These are phyloP conservation scores for Gamarada debralockiae DNA, from an alignment of 495 filamentous ascomycete genomes.

Conservation along the genomic window DNA sequence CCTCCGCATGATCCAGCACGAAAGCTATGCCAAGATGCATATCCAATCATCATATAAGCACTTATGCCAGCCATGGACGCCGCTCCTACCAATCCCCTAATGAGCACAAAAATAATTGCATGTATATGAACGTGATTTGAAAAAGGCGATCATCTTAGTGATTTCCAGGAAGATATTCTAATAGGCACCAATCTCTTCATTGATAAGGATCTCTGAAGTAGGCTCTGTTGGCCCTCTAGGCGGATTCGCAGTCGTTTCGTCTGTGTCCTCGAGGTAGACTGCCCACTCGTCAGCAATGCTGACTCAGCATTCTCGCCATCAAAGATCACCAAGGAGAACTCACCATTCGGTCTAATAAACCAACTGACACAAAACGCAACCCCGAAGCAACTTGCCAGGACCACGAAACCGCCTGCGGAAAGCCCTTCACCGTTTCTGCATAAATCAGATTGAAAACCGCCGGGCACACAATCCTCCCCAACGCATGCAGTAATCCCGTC, in stretches of 20 bases:
- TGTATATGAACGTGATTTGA: too few species aligned
- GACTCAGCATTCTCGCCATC: not conserved
- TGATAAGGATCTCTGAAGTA: conserved; percentile 20
- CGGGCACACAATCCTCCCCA: conserved; percentile 75
- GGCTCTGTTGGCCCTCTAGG: not conserved
- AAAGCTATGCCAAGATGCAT: too few species aligned
- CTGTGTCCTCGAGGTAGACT: conserved; percentile 20
- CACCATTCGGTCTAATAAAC: conserved; percentile 70
- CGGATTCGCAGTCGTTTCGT: not conserved
- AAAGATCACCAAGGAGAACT: conserved; percentile 33
- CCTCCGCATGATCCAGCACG: too few species aligned
- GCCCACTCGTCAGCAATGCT: not conserved
- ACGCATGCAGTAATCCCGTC: conserved; percentile 77
- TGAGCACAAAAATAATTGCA: too few species aligned
- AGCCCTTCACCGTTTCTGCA: conserved; percentile 70
- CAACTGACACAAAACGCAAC: conserved; percentile 61
- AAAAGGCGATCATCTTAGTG: too few species aligned
- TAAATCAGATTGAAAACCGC: conserved; percentile 83
- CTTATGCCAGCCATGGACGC: too few species aligned
- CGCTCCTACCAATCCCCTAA: too few species aligned
- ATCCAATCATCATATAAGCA: too few species aligned
- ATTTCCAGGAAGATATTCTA: too few species aligned
- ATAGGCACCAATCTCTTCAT: conserved; percentile 25
- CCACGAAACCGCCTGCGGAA: conserved; percentile 81
- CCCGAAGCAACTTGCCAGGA: conserved; percentile 62